Percentiles rank a stretch among this genome's conserved stretches.
Conservation (phyloP, 495 filamentous ascomycete genomes). For the Neurospora intermedia region DNA sequence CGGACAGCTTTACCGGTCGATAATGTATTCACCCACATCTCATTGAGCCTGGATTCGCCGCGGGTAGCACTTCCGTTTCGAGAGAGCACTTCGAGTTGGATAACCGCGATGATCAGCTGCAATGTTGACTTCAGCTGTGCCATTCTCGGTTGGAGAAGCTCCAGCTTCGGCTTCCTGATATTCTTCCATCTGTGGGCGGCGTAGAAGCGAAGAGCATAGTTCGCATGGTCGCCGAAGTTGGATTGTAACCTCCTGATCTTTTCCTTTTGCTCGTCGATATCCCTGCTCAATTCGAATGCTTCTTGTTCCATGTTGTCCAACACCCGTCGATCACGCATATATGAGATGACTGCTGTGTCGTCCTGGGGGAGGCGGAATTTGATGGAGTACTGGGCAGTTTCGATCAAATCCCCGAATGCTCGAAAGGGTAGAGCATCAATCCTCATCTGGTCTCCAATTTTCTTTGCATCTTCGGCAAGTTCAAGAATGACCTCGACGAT, state of each 20-base stretch:
- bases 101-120: not conserved
- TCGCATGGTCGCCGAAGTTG: not conserved
- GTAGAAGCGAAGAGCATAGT: not conserved
- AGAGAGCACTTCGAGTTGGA: not conserved
- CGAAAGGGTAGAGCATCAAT: not conserved
- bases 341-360: not conserved
- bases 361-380: not conserved
- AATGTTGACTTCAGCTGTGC: not conserved
- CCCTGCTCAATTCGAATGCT: not conserved
- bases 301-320: not conserved
- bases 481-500: not conserved
- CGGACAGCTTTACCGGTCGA: not conserved
- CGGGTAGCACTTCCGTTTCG: not conserved
- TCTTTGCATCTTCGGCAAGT: not conserved
- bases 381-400: not conserved
- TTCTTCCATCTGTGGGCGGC: not conserved
- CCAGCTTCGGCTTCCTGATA: not conserved
- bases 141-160: not conserved
- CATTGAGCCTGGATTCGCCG: not conserved
- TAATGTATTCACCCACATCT: not conserved
- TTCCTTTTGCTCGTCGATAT: not conserved
- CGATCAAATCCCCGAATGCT: not conserved
- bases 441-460: not conserved
- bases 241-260: not conserved
- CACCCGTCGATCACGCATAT: not conserved